phyloP scores from a whole-genome alignment of 495 filamentous ascomycete species.

The Hypoxylon perforatum region DNA sequence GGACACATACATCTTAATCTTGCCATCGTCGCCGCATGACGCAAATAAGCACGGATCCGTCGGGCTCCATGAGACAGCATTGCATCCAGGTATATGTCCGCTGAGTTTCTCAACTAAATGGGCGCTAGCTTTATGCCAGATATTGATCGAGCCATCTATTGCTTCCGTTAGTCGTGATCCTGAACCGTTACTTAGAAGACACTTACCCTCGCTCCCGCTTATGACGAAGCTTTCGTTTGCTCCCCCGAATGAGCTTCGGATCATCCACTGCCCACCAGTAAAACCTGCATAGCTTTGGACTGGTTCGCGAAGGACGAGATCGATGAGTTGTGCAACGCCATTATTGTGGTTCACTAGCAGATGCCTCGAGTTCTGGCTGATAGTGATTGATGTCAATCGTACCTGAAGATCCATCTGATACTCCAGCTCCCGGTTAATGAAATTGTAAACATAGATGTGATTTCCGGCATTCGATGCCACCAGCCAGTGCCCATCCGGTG shows the following conservation, averaged over 20 bases:
- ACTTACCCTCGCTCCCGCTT: conserved; percentile 88
- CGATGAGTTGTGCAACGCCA: conserved; percentile 78
- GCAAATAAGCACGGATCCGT: conserved; percentile 86
- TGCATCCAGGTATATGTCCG: conserved; percentile 81
- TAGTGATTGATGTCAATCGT: conserved; percentile 78
- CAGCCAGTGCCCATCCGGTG: conserved; percentile 79
- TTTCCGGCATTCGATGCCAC: conserved; percentile 78
- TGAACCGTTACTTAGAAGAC: not conserved
- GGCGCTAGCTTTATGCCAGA: conserved; percentile 90
- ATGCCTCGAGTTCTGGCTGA: conserved; percentile 80
- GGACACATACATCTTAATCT: conserved; percentile 85
- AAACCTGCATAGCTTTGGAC: conserved; percentile 79
- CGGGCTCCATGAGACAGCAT: conserved; percentile 93
- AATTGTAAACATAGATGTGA: conserved; percentile 85
- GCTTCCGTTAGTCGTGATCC: conserved; percentile 34
- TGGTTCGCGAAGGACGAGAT: conserved; percentile 78
- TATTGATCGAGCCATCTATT: conserved; percentile 79
- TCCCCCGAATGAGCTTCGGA: conserved; percentile 86
- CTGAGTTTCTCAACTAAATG: conserved; percentile 77
- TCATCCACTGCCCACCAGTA: conserved; percentile 75
- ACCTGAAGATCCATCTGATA: conserved; percentile 74
- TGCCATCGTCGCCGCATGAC: conserved; percentile 87
- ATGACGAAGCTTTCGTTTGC: conserved; percentile 91
- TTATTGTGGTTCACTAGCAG: conserved; percentile 85
- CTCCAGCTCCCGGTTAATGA: conserved; percentile 74